Evolutionary conservation across 805 yeast genomes (phyloP), one percentile per base, ranked within the genome.

Genomic region (Hermanozyma aechmeae): DNA sequence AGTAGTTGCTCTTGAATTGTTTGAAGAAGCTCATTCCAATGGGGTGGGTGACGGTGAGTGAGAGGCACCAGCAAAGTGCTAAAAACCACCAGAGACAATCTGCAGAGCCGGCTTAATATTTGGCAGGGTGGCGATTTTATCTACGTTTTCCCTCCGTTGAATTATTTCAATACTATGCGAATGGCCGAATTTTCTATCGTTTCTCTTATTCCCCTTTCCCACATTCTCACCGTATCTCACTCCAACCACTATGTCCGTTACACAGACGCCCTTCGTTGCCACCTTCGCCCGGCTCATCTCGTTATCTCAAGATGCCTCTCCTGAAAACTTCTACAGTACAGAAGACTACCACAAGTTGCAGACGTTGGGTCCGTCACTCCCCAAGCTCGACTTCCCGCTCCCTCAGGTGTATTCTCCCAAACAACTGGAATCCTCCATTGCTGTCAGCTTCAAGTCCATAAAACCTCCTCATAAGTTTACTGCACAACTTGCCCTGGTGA

Each of bases 391-490:
- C 28, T 57, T 33, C 17, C 40, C 45, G 0, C 62, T 53, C 40
- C 67, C 58, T n/a, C n/a, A n/a, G n/a, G n/a, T n/a, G n/a, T n/a
- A n/a, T n/a, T n/a, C 9, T 7, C 9, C 20, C 9, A 17, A 17
- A 17, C n/a, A 17, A 10, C 20, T 10, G 20, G 10, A 17, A n/a
- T n/a, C n/a, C n/a, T n/a, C n/a, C n/a, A n/a, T n/a, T n/a, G n/a
- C n/a, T 14, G 42, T 65, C 28, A 39, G 47, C 13, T 62, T 83
- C 47, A 79, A 78, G 51, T 79, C 87, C 17, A 68, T 84, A 31
- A 74, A 76, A 42, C 71, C 79, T 4, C 94, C 94, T 5, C 53
- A 40, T 45, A 81, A 76, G 46, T 79, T 82, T 51, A 49, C 56
- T 22, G 36, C 46, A 4, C 49, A 36, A 22, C 39, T 62, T 31